Conservation (phyloP, 2,329 filamentous ascomycete species). For the Beauveria brongniartii region DNA sequence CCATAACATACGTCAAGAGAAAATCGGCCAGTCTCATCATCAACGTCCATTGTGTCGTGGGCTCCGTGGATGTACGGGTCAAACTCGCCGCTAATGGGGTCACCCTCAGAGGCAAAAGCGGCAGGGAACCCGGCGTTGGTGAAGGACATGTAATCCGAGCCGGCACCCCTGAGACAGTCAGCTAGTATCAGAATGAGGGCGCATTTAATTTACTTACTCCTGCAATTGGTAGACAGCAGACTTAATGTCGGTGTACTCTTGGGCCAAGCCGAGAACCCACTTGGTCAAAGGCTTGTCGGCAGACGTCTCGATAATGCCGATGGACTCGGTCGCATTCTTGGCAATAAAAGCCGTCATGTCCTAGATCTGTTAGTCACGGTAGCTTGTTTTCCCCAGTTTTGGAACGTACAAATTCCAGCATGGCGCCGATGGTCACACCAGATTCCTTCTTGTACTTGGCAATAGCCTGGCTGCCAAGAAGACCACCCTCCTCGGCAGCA, state of each 20-base stretch:
- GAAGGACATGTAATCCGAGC: conserved; percentile 34
- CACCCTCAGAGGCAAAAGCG: conserved; percentile 30
- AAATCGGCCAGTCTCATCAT: conserved; percentile 30
- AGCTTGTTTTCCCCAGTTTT: conserved; percentile 38
- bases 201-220: conserved; percentile 15
- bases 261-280: conserved; percentile 26
- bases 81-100: conserved; percentile 27
- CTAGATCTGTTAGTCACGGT: conserved; percentile 45
- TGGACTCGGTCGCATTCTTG: conserved; percentile 29
- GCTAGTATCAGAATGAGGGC: not conserved
- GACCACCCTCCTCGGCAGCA: conserved; percentile 67
- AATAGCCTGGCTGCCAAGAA: conserved; percentile 56
- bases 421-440: conserved; percentile 57
- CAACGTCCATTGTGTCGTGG: conserved; percentile 29
- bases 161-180: conserved; percentile 21
- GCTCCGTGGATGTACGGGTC: conserved; percentile 30
- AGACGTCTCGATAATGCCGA: conserved; percentile 30
- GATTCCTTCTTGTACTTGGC: conserved; percentile 58
- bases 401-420: conserved; percentile 50
- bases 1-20: conserved; percentile 24
- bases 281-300: conserved; percentile 28
- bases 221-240: conserved; percentile 25
- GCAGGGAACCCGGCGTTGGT: conserved; percentile 31
- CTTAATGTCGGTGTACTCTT: conserved; percentile 29
- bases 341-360: conserved; percentile 33